Conservation (phyloP, 2,329 filamentous ascomycete genomes). For the Sclerotinia nivalis region DNA sequence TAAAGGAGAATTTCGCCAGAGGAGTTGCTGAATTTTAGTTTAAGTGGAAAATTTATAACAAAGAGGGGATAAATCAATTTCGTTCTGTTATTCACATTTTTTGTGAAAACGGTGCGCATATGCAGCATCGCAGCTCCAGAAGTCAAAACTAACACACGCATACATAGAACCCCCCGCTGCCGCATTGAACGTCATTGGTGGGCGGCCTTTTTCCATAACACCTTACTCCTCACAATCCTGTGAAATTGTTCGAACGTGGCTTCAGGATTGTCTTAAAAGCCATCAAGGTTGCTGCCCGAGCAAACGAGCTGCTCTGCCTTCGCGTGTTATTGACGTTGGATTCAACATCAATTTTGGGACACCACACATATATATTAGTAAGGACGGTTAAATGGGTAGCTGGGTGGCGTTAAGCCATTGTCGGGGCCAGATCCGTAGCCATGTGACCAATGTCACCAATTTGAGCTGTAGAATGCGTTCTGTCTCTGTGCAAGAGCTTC, state of each 20-base stretch:
- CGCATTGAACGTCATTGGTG: background rate
- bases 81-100: background rate
- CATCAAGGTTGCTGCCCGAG: background rate
- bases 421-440: accelerated
- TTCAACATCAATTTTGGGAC: accelerated
- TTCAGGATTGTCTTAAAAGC: background rate
- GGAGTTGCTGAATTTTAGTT: background rate
- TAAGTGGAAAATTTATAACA: background rate
- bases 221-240: background rate
- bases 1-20: background rate
- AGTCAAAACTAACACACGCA: background rate
- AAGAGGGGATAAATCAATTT: background rate
- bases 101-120: background rate
- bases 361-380: background rate
- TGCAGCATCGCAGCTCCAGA: background rate
- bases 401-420: background rate
- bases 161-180: background rate
- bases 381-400: background rate
- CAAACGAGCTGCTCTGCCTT: background rate
- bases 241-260: background rate
- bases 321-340: background rate
- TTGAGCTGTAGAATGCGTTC: background rate
- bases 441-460: background rate
- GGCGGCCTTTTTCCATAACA: background rate
- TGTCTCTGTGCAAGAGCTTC: background rate